Evolutionary conservation across 1,284 basidiomycete genomes (phyloP).

Genomic region (Ceratobasidium theobromae): DNA sequence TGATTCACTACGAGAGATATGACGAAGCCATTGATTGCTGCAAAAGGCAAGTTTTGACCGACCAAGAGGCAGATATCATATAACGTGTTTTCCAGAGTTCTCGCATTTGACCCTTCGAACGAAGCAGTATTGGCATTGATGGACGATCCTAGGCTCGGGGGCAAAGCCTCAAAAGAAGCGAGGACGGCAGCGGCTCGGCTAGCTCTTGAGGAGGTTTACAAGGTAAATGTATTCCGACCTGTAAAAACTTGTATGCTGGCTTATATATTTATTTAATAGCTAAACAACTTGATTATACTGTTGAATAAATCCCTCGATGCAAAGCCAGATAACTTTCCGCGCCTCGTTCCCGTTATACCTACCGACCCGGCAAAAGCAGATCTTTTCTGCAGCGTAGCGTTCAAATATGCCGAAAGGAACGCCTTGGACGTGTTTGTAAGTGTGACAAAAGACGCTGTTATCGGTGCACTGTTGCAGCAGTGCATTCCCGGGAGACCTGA

Average conservation of each 20-base stretch:
- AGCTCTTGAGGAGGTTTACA: neutral
- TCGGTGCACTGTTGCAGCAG: neutral
- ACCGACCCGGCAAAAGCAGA: neutral
- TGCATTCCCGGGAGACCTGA: neutral
- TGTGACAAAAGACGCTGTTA: neutral
- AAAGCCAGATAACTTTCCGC: neutral
- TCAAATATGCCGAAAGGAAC: constrained; percentile 9
- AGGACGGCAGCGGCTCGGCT: neutral
- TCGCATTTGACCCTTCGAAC: neutral
- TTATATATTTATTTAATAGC: neutral
- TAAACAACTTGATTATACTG: neutral
- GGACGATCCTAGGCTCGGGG: constrained; percentile 15
- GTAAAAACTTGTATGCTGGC: neutral
- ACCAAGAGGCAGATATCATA: neutral
- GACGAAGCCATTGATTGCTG: constrained; percentile 46
- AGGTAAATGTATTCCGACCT: neutral
- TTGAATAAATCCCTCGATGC: neutral
- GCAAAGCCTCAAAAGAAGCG: neutral
- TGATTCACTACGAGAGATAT: constrained; percentile 47
- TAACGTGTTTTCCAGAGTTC: neutral
- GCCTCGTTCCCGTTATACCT: neutral
- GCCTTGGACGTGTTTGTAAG: neutral
- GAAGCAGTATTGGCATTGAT: constrained; percentile 4
- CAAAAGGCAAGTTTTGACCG: neutral
- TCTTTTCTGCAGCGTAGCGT: neutral